Conservation (phyloP, 495 filamentous ascomycete genomes). For the Astrothelium macrocarpum region DNA sequence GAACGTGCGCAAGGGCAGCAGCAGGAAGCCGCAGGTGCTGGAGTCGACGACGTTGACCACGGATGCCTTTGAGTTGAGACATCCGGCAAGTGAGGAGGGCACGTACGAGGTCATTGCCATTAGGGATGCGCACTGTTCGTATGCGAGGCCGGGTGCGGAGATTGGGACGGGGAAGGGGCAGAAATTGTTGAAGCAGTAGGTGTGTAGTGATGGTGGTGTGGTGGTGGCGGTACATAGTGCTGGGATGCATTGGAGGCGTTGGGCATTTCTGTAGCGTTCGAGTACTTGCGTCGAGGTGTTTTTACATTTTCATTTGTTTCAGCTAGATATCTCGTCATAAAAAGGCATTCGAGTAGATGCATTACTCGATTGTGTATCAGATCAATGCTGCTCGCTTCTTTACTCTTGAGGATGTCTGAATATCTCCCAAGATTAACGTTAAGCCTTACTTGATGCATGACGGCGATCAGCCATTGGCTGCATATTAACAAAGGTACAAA, state of each 20-base stretch:
- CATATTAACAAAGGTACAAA: too few species aligned
- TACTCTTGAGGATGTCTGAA: too few species aligned
- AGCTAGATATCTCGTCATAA: too few species aligned
- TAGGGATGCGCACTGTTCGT: slow-evolving; percentile 82
- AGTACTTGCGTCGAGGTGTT: too few species aligned
- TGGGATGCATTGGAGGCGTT: not conserved
- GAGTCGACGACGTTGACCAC: slow-evolving; percentile 83
- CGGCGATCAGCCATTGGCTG: too few species aligned
- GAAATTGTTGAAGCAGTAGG: slow-evolving; percentile 29
- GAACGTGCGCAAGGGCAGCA: slow-evolving; percentile 52
- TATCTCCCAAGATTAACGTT: too few species aligned
- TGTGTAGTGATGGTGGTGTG: slow-evolving; percentile 12
- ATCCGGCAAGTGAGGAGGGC: slow-evolving; percentile 81
- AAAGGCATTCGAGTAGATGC: too few species aligned
- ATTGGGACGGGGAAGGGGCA: slow-evolving; percentile 28
- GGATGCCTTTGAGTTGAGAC: slow-evolving; percentile 65
- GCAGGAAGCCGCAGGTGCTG: slow-evolving; percentile 50
- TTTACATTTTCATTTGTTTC: too few species aligned
- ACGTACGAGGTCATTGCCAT: slow-evolving; percentile 95
- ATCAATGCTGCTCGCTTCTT: too few species aligned
- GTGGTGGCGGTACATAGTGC: not conserved
- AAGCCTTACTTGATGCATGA: too few species aligned
- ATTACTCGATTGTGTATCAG: too few species aligned
- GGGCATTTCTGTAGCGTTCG: not conserved
- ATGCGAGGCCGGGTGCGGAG: slow-evolving; percentile 53